A percentile compares a stretch with the other conserved stretches of the same genome.
Conservation (phyloP, 1,284 basidiomycete genomes). For the Sparassis latifolia region DNA sequence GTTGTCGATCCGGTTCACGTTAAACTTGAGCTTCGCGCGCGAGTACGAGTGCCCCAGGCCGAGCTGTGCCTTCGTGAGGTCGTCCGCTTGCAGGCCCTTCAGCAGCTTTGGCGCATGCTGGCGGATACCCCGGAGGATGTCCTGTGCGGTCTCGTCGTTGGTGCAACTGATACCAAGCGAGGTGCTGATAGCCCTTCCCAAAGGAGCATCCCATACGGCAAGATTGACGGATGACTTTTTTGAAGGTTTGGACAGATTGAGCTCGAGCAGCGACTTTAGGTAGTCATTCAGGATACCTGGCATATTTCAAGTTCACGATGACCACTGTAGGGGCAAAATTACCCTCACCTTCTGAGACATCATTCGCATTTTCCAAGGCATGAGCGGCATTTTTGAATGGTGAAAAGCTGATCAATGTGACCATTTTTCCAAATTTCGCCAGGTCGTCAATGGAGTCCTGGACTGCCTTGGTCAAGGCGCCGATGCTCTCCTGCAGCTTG, state of each 20-base stretch:
- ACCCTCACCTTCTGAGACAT: conserved; percentile 85
- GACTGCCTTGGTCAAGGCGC: conserved; percentile 73
- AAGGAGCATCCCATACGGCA: conserved; percentile 75
- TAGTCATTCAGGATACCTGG: conserved; percentile 84
- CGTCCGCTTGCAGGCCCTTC: conserved; percentile 83
- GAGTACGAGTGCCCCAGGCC: conserved; percentile 98
- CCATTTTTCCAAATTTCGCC: conserved; percentile 92
- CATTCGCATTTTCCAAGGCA: conserved; percentile 95
- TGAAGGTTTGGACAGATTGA: conserved; percentile 77
- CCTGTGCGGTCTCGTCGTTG: conserved; percentile 80
- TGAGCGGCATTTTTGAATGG: conserved; percentile 96
- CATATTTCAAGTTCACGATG: neutral
- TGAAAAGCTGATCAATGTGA: conserved; percentile 85
- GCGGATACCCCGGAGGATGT: conserved; percentile 91
- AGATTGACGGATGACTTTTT: conserved; percentile 83
- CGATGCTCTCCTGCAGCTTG: conserved; percentile 87
- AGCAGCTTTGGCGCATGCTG: conserved; percentile 90
- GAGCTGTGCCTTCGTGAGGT: conserved; percentile 90
- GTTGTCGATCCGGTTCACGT: conserved; percentile 98
- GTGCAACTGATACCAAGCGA: conserved; percentile 80
- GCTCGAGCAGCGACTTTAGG: conserved; percentile 81
- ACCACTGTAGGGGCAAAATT: neutral
- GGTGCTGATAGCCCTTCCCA: conserved; percentile 81
- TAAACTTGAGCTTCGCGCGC: conserved; percentile 98
- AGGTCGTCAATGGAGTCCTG: conserved; percentile 87